These are phyloP conservation scores for Aegilops bicornis DNA, from an alignment of 176 grass and related monocot species.

Conservation along the genomic window DNA sequence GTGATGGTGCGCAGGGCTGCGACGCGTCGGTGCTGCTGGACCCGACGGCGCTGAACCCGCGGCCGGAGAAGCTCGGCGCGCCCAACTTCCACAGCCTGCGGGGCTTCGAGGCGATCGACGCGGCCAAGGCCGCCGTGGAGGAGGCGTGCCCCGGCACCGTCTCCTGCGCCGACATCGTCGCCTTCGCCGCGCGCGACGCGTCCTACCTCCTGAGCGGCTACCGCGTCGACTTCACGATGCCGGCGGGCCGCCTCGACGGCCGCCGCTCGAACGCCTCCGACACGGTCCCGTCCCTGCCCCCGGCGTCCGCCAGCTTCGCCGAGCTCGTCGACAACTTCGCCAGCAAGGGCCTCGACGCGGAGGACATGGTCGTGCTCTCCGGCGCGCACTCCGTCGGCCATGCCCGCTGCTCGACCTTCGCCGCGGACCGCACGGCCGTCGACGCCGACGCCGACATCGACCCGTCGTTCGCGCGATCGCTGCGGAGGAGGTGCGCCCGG, in stretches of 20 bases:
- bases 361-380: constrained; percentile 62
- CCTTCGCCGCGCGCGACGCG: constrained; percentile 57
- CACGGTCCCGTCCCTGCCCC: neutral
- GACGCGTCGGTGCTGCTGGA: constrained; percentile 49
- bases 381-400: constrained; percentile 58
- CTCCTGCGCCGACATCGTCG: constrained; percentile 62
- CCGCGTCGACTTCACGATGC: constrained; percentile 16
- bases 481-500: neutral
- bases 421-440: neutral
- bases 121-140: constrained; percentile 32
- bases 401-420: constrained; percentile 49
- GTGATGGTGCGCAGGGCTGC: constrained; percentile 25
- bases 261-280: neutral
- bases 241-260: constrained; percentile 44
- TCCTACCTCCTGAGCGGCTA: constrained; percentile 22
- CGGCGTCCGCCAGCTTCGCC: neutral
- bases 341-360: neutral
- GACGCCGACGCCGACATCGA: constrained; percentile 3
- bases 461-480: neutral
- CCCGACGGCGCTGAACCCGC: constrained; percentile 10
- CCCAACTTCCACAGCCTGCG: constrained; percentile 37
- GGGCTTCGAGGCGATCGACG: constrained; percentile 47
- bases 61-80: constrained; percentile 31
- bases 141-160: constrained; percentile 25
- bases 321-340: constrained; percentile 29